Evolutionary conservation across 495 filamentous ascomycete species (phyloP).

Genomic region (Schizothecium vesticola): DNA sequence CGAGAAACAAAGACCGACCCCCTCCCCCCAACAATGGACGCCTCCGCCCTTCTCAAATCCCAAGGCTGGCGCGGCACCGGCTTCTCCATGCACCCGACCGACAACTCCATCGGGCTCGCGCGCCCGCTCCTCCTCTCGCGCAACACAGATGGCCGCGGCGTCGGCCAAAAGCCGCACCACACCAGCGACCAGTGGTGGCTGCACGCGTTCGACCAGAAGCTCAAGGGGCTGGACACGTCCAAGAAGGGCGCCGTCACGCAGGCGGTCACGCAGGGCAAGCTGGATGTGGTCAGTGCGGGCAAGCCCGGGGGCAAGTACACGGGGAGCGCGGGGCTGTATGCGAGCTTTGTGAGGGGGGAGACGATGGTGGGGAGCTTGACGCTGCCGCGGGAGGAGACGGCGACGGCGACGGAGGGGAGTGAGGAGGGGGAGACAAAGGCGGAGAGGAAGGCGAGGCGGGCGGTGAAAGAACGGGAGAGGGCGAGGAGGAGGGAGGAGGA

Average conservation of each 20-base stretch:
- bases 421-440: constrained; percentile 33
- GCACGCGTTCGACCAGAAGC: constrained; percentile 69
- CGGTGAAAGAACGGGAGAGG: constrained; percentile 20
- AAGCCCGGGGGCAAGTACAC: constrained; percentile 35
- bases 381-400: constrained; percentile 12
- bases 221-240: constrained; percentile 61
- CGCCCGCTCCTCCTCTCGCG: constrained; percentile 63
- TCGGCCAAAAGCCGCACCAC: constrained; percentile 60
- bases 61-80: constrained; percentile 77
- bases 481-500: constrained; percentile 10
- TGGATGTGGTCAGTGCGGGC: constrained; percentile 44
- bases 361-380: constrained; percentile 57
- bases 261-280: constrained; percentile 45
- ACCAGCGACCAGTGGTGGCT: constrained; percentile 77
- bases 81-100: constrained; percentile 64
- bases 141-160: constrained; percentile 62
- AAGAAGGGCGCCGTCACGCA: constrained; percentile 44
- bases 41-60: constrained; percentile 48
- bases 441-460: constrained; percentile 31
- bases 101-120: constrained; percentile 58
- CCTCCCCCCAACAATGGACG: constrained; percentile 21
- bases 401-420: constrained; percentile 13
- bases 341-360: constrained; percentile 73
- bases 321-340: constrained; percentile 62
- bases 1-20: neutral